Evolutionary conservation across 2,329 filamentous ascomycete genomes (phyloP), one percentile per base, ranked within the genome.

Genomic region (Nemania sp.): DNA sequence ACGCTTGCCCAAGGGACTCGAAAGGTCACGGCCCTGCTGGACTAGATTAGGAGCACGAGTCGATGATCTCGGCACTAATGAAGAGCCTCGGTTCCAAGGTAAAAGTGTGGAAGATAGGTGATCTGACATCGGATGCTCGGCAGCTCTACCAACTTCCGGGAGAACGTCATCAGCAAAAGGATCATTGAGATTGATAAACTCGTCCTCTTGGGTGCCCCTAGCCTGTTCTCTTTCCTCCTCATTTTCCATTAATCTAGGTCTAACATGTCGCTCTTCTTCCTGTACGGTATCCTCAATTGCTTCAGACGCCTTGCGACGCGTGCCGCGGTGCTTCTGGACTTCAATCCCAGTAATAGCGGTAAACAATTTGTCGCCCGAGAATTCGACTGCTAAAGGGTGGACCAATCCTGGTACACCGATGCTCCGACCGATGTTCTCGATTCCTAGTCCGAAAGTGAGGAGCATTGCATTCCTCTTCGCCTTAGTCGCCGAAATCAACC

Each of bases 51-150:
- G 75, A 38, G 77, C 81, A 13, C 82, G 83, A 41, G 82, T 73
- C 2, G 82, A 83, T 0, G 86, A 88, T 13, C 82, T 81, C 0
- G 83, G 85, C 0, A 83, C 76, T 2, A 78, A 75, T 0, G 85
- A 82, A 7, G 81, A 87, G 2, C 79, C 81, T 2, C 83, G 83
- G 68, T 85, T 86, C 86, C 86, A 88, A 4, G 86, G 86, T 75
- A 84, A 79, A 64, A 69, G 70, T 35, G 85, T 77, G 18, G 83
- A 86, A 0, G 84, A 86, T 53, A 87, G 86, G 61, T 90, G 87
- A 66, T 97, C 92, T 4, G 88, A 87, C 61, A 96, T 85, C 7
- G 88, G 86, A 0, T 87, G 85, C 0, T 84, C 87, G 0, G 87
- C 91, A 49, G 92, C 88, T 79, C 79, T 76, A 26, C 78, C 79